Conservation (phyloP, 176 grass and related monocot species). For the Typha latifolia region DNA sequence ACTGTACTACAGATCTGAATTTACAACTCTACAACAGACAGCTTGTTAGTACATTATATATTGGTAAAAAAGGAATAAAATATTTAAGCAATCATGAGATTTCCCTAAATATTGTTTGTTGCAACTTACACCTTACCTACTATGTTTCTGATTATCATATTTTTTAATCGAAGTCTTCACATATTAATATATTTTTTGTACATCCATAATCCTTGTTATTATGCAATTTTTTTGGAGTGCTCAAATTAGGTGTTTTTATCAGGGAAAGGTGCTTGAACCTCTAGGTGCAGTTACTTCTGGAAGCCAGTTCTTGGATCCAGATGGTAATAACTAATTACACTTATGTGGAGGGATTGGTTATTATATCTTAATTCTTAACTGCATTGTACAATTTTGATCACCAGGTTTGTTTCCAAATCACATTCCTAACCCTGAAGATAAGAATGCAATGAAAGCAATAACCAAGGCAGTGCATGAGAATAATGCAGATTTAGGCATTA, state of each 20-base stretch:
- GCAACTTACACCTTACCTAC: too few relatives aligned
- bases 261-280: constrained; percentile 85
- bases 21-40: too few relatives aligned
- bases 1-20: too few relatives aligned
- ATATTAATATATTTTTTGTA: not conserved
- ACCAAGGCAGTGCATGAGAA: constrained; percentile 80
- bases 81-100: too few relatives aligned
- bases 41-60: too few relatives aligned
- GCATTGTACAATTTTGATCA: constrained; percentile 17
- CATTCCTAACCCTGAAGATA: constrained; percentile 96
- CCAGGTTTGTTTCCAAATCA: constrained; percentile 96
- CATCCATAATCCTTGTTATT: not conserved
- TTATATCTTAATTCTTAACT: not conserved
- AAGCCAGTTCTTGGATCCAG: constrained; percentile 92
- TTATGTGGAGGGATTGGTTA: not conserved
- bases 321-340: constrained; percentile 53
- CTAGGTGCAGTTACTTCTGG: constrained; percentile 74
- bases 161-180: not conserved
- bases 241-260: constrained; percentile 17
- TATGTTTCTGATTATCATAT: not conserved
- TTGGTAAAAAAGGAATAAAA: too few relatives aligned
- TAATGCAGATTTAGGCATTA: constrained; percentile 94
- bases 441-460: constrained; percentile 84
- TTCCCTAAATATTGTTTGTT: too few relatives aligned
- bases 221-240: not conserved